Evolutionary conservation across 352 stramenopile genomes (phyloP), one percentile per base, ranked within the genome.

Genomic region (Phytophthora parvispora): DNA sequence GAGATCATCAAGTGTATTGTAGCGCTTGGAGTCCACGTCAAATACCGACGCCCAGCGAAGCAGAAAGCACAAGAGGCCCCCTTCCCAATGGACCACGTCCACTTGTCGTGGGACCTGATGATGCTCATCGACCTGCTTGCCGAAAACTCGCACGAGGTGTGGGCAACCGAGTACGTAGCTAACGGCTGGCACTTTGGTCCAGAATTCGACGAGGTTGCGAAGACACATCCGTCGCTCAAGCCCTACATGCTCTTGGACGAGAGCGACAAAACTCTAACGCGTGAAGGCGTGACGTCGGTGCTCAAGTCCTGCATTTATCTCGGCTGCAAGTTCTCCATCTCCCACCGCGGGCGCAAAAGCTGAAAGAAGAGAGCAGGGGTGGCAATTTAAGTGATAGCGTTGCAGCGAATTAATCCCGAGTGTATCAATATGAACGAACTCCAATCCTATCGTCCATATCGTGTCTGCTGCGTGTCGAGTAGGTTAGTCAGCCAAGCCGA

Each of bases 111-210:
- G 78, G 76, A 93, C 22, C 61, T 90, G 52, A 59, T 91, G 54
- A 76, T 93, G 68, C 77, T 93, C 22, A 67, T 91, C 13, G 86
- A 94, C 71, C 45, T 92, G 20, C 71, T 94, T 1, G 84, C 83
- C 13, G 82, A 92, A 61, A 92, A 92, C 64, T 77, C 84, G 28
- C 83, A 94, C 43, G 84, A 92, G 57, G 80, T 92, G 24, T 94
- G 86, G 86, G 83, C 86, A 4, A 58, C 69, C 0, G 75, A 81
- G 5, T 89, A 88, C 62, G 53, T 80, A 18, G 20, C 71, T 5
- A 75, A 63, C 10, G 80, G 81, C 0, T 94, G 86, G 86, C 56
- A 29, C 4, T 63, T 62, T 18, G 79, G 80, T 7, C 20, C 54
- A 1, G 38, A 68, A 18, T 92, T 90, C 50, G 80, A 92, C 55